Conservation (phyloP, 192 early-diverging fungal species). For the Dispira parvispora region DNA sequence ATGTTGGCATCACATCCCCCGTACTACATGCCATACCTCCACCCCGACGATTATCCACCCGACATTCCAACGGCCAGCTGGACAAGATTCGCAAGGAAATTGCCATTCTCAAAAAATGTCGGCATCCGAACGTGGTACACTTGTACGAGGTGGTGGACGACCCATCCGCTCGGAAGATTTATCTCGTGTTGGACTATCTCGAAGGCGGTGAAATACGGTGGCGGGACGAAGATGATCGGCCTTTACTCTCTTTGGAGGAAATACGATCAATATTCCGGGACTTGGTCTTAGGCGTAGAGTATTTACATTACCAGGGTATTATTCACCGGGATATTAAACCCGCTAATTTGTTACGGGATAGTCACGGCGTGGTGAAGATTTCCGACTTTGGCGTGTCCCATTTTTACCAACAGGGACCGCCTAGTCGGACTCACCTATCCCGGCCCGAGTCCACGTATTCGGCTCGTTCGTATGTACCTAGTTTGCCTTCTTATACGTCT, state of each 20-base stretch:
- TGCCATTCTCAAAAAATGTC: conserved; percentile 89
- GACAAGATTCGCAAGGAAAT: conserved; percentile 90
- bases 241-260: conserved; percentile 41
- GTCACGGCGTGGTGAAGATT: conserved; percentile 74
- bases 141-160: conserved; percentile 93
- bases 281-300: conserved; percentile 80
- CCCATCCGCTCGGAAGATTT: conserved; percentile 76
- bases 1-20: no score
- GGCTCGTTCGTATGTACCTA: no score
- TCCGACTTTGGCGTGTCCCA: conserved; percentile 97
- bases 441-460: no score
- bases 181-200: conserved; percentile 85
- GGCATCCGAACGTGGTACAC: conserved; percentile 79
- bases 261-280: conserved; percentile 75
- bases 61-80: conserved; percentile 14
- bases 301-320: conserved; percentile 87
- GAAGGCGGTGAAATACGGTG: conserved; percentile 84
- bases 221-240: conserved; percentile 42
- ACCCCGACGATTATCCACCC: background rate
- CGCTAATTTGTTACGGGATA: conserved; percentile 74
- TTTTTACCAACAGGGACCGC: conserved; percentile 20
- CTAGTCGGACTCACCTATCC: background rate
- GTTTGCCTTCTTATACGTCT: no score
- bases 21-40: no score
- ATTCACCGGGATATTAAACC: conserved; percentile 98